phyloP scores from a whole-genome alignment of 2,329 filamentous ascomycete genomes.

The Epichloe gansuensis region DNA sequence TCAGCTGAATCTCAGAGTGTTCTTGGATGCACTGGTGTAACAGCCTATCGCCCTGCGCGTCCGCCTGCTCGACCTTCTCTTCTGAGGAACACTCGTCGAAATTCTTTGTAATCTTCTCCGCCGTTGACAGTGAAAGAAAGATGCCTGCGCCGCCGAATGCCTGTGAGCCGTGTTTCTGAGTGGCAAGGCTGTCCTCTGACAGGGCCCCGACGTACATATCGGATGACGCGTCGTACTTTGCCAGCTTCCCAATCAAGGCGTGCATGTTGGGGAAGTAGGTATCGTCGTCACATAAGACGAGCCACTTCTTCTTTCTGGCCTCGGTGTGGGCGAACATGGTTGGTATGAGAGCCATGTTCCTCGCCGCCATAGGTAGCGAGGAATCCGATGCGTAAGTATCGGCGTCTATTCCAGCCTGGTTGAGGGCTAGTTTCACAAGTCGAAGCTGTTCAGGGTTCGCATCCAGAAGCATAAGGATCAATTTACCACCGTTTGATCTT shows the following conservation, averaged over 20 bases:
- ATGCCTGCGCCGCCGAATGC: constrained; percentile 52
- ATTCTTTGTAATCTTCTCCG: constrained; percentile 29
- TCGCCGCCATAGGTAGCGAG: constrained; percentile 37
- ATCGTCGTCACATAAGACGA: constrained; percentile 51
- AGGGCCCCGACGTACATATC: constrained; percentile 48
- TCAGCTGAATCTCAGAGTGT: constrained; percentile 43
- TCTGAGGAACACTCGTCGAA: constrained; percentile 33
- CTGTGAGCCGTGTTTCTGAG: constrained; percentile 47
- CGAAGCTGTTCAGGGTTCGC: constrained; percentile 37
- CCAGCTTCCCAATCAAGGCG: constrained; percentile 36
- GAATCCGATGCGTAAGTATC: constrained; percentile 41
- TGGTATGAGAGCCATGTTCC: constrained; percentile 42
- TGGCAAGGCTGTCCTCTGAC: constrained; percentile 47
- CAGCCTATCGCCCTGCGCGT: constrained; percentile 4
- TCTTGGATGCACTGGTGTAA: constrained; percentile 40
- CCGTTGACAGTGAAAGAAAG: constrained; percentile 42
- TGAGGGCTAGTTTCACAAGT: constrained; percentile 31
- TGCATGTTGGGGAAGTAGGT: constrained; percentile 51
- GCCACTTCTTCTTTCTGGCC: constrained; percentile 39
- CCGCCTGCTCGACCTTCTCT: constrained; percentile 2
- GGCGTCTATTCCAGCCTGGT: constrained; percentile 38
- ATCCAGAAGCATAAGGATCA: constrained; percentile 40
- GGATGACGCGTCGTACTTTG: constrained; percentile 36
- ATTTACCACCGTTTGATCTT: constrained; percentile 41
- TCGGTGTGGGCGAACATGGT: constrained; percentile 39